A percentile compares a stretch with the other conserved stretches of the same genome.
Conservation (phyloP, 768 basidiomycete genomes). For the Ramaria sp. region DNA sequence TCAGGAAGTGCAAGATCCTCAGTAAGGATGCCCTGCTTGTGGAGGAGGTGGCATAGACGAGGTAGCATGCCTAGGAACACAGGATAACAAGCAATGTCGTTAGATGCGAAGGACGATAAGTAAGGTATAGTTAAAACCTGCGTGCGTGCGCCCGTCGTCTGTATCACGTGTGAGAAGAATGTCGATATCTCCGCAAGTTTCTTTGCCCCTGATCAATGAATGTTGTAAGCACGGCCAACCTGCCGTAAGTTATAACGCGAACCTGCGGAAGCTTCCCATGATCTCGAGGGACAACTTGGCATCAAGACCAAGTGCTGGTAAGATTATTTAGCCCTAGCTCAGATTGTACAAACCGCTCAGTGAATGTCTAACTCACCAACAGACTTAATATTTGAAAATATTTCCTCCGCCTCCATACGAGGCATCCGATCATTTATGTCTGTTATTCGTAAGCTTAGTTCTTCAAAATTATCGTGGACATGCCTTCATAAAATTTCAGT, state of each 20-base stretch:
- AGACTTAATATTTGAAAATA: conserved; percentile 63
- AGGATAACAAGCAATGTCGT: conserved; percentile 1
- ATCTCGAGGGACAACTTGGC: conserved; percentile 64
- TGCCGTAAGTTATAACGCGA: conserved; percentile 7
- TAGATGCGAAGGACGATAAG: conserved; percentile 3
- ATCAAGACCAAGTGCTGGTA: conserved; percentile 62
- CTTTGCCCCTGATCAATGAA: conserved; percentile 50
- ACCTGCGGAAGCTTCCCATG: conserved; percentile 88
- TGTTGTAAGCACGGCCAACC: not conserved
- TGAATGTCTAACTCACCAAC: conserved; percentile 37
- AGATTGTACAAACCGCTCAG: not conserved
- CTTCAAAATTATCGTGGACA: conserved; percentile 8
- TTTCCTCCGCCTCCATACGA: conserved; percentile 60
- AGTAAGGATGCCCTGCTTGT: conserved; percentile 51
- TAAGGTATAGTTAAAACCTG: conserved; percentile 29
- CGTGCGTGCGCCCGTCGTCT: conserved; percentile 64
- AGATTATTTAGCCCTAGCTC: conserved; percentile 2
- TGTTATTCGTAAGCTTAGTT: conserved; percentile 15
- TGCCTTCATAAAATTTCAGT: conserved; percentile 59
- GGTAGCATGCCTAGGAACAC: conserved; percentile 43
- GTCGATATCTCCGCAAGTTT: conserved; percentile 86
- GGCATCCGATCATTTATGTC: conserved; percentile 86
- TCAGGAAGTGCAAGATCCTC: conserved; percentile 72
- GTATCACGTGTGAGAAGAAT: conserved; percentile 72
- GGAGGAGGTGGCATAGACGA: conserved; percentile 47